phyloP scores from a whole-genome alignment of 495 filamentous ascomycete genomes.

The Poronia punctata region DNA sequence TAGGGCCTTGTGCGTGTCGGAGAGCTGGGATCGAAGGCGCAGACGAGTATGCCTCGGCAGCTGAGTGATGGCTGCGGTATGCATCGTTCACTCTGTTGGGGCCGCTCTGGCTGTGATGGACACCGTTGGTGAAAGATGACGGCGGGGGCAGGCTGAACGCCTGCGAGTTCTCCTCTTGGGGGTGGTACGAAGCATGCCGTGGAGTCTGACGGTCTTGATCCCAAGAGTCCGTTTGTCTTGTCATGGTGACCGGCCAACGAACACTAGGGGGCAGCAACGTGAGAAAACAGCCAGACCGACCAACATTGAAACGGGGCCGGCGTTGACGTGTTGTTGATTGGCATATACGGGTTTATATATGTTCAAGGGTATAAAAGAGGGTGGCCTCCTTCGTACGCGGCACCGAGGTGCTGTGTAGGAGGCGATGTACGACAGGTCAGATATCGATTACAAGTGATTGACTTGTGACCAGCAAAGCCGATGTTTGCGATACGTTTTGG shows the following conservation, averaged over 20 bases:
- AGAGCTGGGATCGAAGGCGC: slow-evolving; percentile 15
- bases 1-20: slow-evolving; percentile 19
- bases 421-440: slow-evolving; percentile 6
- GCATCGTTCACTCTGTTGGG: slow-evolving; percentile 15
- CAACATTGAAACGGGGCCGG: slow-evolving; percentile 8
- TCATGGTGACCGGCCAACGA: slow-evolving; percentile 40
- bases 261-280: slow-evolving; percentile 15
- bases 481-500: neutral
- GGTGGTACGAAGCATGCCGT: slow-evolving; percentile 31
- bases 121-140: slow-evolving; percentile 19
- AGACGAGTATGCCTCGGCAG: slow-evolving; percentile 16
- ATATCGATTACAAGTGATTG: slow-evolving; percentile 3
- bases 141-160: slow-evolving; percentile 23
- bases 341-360: no score
- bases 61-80: slow-evolving; percentile 11
- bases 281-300: slow-evolving; percentile 1
- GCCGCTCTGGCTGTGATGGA: slow-evolving; percentile 13
- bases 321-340: slow-evolving; percentile 15
- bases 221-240: slow-evolving; percentile 36
- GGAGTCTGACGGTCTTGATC: slow-evolving; percentile 34
- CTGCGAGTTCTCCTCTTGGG: slow-evolving; percentile 27
- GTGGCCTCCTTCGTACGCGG: neutral
- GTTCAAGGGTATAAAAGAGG: neutral
- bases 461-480: slow-evolving; percentile 4
- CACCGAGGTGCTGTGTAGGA: neutral